phyloP scores from a whole-genome alignment of 129 eudicot genomes.

The Arctium lappa region DNA sequence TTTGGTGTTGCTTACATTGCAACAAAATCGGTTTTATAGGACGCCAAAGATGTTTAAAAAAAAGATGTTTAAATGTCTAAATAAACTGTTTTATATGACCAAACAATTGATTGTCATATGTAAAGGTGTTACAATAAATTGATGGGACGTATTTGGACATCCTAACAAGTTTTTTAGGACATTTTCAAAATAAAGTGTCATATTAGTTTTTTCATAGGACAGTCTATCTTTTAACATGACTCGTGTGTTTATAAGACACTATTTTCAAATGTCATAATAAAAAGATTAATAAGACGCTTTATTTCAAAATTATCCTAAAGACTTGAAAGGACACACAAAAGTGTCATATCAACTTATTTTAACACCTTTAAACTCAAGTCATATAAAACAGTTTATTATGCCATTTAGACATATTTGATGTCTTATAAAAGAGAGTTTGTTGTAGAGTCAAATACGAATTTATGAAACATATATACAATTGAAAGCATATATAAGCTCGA shows the following conservation, averaged over 20 bases:
- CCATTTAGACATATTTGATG: neutral
- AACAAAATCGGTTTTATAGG: neutral
- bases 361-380: neutral
- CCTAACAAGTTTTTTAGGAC: neutral
- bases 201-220: neutral
- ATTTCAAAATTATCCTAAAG: neutral
- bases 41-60: neutral
- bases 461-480: neutral
- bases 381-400: neutral
- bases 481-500: constrained; percentile 11
- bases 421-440: neutral
- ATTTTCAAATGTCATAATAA: too few relatives aligned
- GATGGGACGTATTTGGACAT: neutral
- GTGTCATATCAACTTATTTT: neutral
- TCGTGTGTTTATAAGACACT: neutral
- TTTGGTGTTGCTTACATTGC: neutral
- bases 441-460: neutral
- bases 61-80: neutral
- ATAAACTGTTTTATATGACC: neutral
- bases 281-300: neutral
- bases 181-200: neutral
- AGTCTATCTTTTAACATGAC: neutral
- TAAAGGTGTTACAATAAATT: neutral
- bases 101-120: neutral
- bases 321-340: neutral